A percentile compares a stretch with the other conserved stretches of the same genome.
Conservation (phyloP, 495 filamentous ascomycete genomes). For the Talaromyces nanjingensis region DNA sequence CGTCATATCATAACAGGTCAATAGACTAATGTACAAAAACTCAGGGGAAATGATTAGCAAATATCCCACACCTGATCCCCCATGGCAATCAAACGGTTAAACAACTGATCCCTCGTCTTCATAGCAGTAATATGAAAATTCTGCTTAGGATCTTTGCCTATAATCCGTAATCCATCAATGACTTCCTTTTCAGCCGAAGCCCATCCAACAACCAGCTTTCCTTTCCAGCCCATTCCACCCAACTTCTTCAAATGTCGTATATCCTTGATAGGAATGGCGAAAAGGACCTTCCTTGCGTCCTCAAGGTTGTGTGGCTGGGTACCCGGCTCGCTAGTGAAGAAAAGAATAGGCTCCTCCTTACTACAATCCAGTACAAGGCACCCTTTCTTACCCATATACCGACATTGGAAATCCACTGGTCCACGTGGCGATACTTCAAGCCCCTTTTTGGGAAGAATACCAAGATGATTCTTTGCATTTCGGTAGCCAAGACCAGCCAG, state of each 20-base stretch:
- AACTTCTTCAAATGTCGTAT: slow-evolving; percentile 71
- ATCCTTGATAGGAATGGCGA: slow-evolving; percentile 48
- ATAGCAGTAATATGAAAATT: slow-evolving; percentile 63
- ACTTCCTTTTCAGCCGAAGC: slow-evolving; percentile 63
- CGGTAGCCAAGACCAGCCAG: slow-evolving; percentile 59
- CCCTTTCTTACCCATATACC: slow-evolving; percentile 66
- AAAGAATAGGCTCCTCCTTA: slow-evolving; percentile 31
- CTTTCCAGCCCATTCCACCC: slow-evolving; percentile 84
- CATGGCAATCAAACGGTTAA: slow-evolving; percentile 77
- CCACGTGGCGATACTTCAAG: slow-evolving; percentile 42
- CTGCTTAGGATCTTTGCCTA: slow-evolving; percentile 42
- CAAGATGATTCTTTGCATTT: slow-evolving; percentile 64
- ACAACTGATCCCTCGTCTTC: slow-evolving; percentile 69
- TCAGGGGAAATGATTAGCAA: slow-evolving; percentile 41
- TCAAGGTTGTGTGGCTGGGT: slow-evolving; percentile 26
- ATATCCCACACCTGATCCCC: slow-evolving; percentile 85
- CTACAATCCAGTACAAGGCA: slow-evolving; percentile 61
- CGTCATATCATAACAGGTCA: not conserved
- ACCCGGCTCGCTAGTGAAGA: slow-evolving; percentile 45
- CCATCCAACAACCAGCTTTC: slow-evolving; percentile 79
- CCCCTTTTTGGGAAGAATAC: slow-evolving; percentile 50
- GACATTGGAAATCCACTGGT: slow-evolving; percentile 67
- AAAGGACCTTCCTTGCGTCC: slow-evolving; percentile 36
- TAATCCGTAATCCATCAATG: slow-evolving; percentile 69
- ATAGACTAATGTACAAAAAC: not conserved